Conservation (phyloP, 2,329 filamentous ascomycete species). For the Xylariomycetidae sp. region DNA sequence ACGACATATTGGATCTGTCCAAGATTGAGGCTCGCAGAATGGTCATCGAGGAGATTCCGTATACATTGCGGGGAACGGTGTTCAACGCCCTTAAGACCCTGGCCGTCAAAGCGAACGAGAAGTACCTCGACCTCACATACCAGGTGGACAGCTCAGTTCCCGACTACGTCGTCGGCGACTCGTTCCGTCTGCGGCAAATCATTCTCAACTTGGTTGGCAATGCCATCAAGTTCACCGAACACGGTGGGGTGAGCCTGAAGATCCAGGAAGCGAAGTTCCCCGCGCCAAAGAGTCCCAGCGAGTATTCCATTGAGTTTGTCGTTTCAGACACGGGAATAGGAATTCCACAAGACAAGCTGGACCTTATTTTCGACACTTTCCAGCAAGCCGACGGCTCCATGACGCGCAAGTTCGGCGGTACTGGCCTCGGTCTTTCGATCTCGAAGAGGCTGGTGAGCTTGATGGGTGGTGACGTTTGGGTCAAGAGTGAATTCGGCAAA, state of each 20-base stretch:
- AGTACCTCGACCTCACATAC: constrained; percentile 87
- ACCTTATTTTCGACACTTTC: constrained; percentile 98
- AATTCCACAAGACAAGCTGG: constrained; percentile 90
- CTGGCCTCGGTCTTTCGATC: constrained; percentile 87
- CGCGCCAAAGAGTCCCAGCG: constrained; percentile 59
- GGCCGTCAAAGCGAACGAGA: constrained; percentile 96
- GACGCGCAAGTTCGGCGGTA: constrained; percentile 92
- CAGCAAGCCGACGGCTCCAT: constrained; percentile 97
- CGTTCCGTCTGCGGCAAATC: constrained; percentile 92
- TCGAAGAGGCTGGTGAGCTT: constrained; percentile 91
- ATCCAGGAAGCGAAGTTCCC: constrained; percentile 64
- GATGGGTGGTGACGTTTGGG: constrained; percentile 96
- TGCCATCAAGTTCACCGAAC: constrained; percentile 97
- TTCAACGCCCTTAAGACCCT: constrained; percentile 97
- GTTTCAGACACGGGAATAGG: constrained; percentile 96
- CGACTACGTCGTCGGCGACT: constrained; percentile 92
- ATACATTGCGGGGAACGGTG: constrained; percentile 86
- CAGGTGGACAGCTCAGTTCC: constrained; percentile 89
- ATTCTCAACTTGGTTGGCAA: constrained; percentile 97
- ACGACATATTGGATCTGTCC: constrained; percentile 69
- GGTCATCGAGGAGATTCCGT: constrained; percentile 97
- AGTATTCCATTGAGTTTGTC: constrained; percentile 92
- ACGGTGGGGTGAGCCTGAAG: constrained; percentile 92
- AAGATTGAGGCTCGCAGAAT: constrained; percentile 94
- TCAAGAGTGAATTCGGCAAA: constrained; percentile 83